Evolutionary conservation across 129 eudicot species (phyloP).

Genomic region (Lactuca sativa): DNA sequence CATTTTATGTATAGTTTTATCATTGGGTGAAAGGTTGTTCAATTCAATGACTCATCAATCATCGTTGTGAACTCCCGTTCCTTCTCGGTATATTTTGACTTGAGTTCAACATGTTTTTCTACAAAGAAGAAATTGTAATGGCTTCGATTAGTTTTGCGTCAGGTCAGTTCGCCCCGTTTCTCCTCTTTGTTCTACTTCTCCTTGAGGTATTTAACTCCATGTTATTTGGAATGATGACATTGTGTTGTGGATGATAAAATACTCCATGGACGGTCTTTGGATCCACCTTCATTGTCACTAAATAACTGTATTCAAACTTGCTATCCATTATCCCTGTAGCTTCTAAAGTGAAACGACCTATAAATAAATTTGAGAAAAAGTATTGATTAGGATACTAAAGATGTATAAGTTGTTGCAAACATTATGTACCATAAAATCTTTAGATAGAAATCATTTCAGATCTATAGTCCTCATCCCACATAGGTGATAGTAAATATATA

Average conservation of each 20-base stretch:
- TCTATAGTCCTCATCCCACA: too few species aligned
- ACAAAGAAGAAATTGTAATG: constrained; percentile 70
- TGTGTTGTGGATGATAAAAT: constrained; percentile 49
- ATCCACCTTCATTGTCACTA: constrained; percentile 54
- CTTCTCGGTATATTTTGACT: constrained; percentile 31
- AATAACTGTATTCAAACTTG: constrained; percentile 59
- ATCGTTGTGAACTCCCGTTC: constrained; percentile 69
- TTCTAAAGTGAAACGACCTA: constrained; percentile 25
- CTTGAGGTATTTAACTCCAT: constrained; percentile 6
- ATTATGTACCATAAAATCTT: too few species aligned
- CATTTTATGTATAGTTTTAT: constrained; percentile 35
- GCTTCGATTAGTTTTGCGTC: constrained; percentile 67
- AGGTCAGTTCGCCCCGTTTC: constrained; percentile 45
- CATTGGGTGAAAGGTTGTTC: constrained; percentile 36
- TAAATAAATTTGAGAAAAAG: not conserved
- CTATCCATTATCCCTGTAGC: constrained; percentile 54
- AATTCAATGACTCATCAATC: constrained; percentile 70
- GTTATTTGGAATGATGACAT: constrained; percentile 23
- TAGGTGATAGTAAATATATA: too few species aligned
- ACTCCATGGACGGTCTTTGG: constrained; percentile 46
- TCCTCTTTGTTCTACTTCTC: constrained; percentile 25
- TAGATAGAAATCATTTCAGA: too few species aligned
- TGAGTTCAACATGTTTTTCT: constrained; percentile 54
- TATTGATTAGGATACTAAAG: not conserved
- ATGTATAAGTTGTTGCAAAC: too few species aligned